phyloP scores from a whole-genome alignment of 2,329 filamentous ascomycete species.

The Fusarium kyushuense region DNA sequence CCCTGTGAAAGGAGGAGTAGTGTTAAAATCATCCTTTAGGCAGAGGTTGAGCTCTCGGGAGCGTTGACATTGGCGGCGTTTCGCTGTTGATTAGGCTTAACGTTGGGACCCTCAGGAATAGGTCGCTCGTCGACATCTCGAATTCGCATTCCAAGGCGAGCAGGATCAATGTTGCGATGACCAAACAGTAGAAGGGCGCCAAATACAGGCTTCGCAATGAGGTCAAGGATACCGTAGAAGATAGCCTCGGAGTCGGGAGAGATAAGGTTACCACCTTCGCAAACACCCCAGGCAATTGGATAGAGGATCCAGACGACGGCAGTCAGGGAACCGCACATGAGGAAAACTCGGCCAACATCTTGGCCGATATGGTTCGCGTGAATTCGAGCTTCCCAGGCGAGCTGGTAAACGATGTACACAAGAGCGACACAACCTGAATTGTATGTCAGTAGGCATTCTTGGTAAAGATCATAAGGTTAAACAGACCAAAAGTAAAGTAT shows the following conservation, averaged over 20 bases:
- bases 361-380: constrained; percentile 67
- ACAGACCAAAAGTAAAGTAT: constrained; percentile 62
- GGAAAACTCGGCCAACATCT: constrained; percentile 65
- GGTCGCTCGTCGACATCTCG: constrained; percentile 40
- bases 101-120: constrained; percentile 14
- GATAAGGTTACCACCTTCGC: constrained; percentile 65
- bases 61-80: not conserved
- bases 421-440: constrained; percentile 56
- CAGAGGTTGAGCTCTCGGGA: not conserved
- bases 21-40: not conserved
- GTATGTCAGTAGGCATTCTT: fast-evolving
- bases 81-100: not conserved
- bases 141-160: constrained; percentile 64
- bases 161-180: constrained; percentile 71
- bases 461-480: fast-evolving
- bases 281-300: constrained; percentile 65
- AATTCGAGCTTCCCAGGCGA: constrained; percentile 55
- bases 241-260: constrained; percentile 74
- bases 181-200: constrained; percentile 70
- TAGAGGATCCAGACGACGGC: constrained; percentile 68
- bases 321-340: constrained; percentile 68
- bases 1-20: fast-evolving
- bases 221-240: constrained; percentile 76
- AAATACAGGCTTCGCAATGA: constrained; percentile 74
- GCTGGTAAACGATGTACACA: constrained; percentile 59